These are phyloP conservation scores for Sporobolomyces phaffii DNA, from an alignment of 768 basidiomycete genomes.

Conservation along the genomic window DNA sequence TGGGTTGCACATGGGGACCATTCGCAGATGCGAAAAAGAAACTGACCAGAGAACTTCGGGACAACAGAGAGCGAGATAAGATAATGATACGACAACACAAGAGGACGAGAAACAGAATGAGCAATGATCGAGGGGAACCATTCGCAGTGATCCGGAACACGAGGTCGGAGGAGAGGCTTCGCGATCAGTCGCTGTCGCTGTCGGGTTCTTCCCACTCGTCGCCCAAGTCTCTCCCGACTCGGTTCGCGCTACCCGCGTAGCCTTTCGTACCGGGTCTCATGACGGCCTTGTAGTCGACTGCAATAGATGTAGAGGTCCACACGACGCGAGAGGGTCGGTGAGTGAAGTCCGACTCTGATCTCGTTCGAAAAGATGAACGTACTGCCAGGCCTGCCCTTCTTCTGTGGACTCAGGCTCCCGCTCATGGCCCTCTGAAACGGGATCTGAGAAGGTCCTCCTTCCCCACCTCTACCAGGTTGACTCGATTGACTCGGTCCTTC, in stretches of 20 bases:
- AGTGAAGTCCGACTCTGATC: no score
- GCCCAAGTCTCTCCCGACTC: slow-evolving; percentile 9
- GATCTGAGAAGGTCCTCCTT: not conserved
- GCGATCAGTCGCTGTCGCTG: not conserved
- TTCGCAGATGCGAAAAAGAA: no score
- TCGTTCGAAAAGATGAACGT: not conserved
- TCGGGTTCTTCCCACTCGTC: slow-evolving; percentile 11
- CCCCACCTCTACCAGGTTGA: not conserved
- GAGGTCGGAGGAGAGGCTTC: not conserved
- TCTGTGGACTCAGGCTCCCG: not conserved
- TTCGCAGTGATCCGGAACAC: no score
- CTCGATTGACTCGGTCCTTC: slow-evolving; percentile 3
- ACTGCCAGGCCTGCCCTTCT: slow-evolving; percentile 11
- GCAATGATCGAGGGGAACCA: no score
- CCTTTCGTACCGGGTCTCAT: slow-evolving; percentile 11
- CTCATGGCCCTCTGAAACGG: not conserved
- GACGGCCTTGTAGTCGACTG: slow-evolving; percentile 7
- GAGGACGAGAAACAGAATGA: no score
- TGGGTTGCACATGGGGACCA: no score
- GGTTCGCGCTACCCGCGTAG: slow-evolving; percentile 9
- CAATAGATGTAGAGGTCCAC: no score
- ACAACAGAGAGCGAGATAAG: no score
- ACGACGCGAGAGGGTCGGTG: not conserved
- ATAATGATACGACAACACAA: no score
- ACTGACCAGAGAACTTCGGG: no score